Conservation (phyloP, 345 rosid species). For the Erucastrum elatum region DNA sequence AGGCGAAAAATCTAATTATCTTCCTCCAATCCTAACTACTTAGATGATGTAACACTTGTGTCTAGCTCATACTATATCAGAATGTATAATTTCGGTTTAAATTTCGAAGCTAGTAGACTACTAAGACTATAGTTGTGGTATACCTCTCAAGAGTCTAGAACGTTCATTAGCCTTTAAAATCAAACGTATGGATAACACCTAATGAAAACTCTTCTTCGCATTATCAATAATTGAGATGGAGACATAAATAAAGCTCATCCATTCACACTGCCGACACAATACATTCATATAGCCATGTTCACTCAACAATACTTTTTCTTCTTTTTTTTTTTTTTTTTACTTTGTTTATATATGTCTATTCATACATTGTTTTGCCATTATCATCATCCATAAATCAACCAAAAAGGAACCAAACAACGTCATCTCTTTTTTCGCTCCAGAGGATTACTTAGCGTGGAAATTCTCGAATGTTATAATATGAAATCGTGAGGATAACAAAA, state of each 20-base stretch:
- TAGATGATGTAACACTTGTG: conserved; percentile 26
- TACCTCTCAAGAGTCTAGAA: background rate
- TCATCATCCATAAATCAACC: conserved; percentile 1
- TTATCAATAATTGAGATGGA: conserved; percentile 34
- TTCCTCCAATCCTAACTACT: background rate
- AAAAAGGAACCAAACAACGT: conserved; percentile 4
- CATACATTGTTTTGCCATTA: background rate
- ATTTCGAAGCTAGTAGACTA: background rate
- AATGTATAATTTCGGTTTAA: background rate
- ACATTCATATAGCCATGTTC: conserved; percentile 1
- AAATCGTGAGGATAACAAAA: conserved; percentile 19
- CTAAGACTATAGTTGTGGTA: background rate
- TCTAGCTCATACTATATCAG: background rate
- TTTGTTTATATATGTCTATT: background rate
- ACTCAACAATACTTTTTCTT: conserved; percentile 4
- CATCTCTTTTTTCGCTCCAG: background rate
- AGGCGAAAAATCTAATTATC: conserved; percentile 21
- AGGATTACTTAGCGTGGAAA: conserved; percentile 17
- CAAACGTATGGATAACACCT: conserved; percentile 6
- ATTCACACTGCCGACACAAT: conserved; percentile 38
- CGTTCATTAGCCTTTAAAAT: background rate
- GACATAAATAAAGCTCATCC: conserved; percentile 21
- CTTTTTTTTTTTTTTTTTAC: background rate
- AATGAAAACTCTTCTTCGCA: conserved; percentile 5
- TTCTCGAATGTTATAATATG: background rate